Evolutionary conservation across 2,329 filamentous ascomycete genomes (phyloP), one percentile per base, ranked within the genome.

Genomic region (Pseudocercospora eumusae): DNA sequence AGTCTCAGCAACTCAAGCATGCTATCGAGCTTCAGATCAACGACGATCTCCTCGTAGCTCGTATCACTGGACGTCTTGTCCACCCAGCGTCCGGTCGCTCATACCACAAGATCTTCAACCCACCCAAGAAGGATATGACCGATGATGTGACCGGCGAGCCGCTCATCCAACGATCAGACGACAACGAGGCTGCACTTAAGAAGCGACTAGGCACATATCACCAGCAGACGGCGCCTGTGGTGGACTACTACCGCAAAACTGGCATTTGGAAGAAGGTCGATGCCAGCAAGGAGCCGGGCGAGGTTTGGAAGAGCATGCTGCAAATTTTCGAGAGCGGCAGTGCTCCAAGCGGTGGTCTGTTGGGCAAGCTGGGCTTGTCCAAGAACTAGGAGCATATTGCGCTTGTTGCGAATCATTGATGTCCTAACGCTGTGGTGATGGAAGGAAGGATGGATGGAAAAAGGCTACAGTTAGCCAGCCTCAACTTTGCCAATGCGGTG

Each of bases 101-200:
- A 70, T 99, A 99, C 84, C 95, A 99, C 87, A 95, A 89, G 81
- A 90, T 95, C 79, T 99, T 99, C 88, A 98, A 97, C 86, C 95
- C 95, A 56, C 95, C 95, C 73, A 96, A 97, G 87, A 81, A 87
- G 72, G 74, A 85, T 68, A 98, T 98, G 95, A 96, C 88, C 77
- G 95, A 99, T 79, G 95, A 99, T 79, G 80, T 97, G 70, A 98
- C 95, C 20, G 95, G 95, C 78, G 95, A 99, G 84, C 93, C 93
- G 54, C 84, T 99, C 70, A 90, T 98, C 74, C 95, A 98, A 84
- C 89, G 95, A 74, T 93, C 90, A 69, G 95, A 99, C 77, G 95
- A 99, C 83, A 99, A 98, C 78, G 93, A 91, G 71, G 93, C 93
- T 8, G 92, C 95, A 49, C 86, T 99, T 68, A 93, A 92, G 86